Base-by-base conservation (phyloP, 768 basidiomycete genomes). In the Auriscalpium orientale region DNA sequence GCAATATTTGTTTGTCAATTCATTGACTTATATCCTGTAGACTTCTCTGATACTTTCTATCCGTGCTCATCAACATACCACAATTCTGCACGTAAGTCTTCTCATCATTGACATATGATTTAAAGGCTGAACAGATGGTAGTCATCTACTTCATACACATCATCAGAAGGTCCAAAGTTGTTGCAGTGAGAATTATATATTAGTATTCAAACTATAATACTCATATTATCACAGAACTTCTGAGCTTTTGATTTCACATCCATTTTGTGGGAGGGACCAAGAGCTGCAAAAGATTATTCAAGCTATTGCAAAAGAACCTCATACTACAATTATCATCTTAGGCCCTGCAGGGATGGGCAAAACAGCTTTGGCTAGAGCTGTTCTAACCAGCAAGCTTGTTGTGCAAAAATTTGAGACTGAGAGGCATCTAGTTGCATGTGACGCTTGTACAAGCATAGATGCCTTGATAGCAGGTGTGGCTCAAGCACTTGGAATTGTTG, bases 261-360 rank as follows among this genome's bases (percentile, higher is more conserved):
- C 47, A 16, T 55, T 55, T n/a, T 55, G 20, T n/a, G 54, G 47
- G 8, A 46, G 54, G 9, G 28, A 44, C 22, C 13, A 47, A 16
- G 54, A 55, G 48, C 18, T 55, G 8, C 9, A 35, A 18, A 21
- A 49, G 47, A 55, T 55, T 36, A 16, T 55, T 20, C 33, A 54
- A 15, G 9, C 18, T 15, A 13, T 43, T 15, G 13, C 15, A 43
- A 15, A 13, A 13, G 13, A 13, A 18, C 13, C 18, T 13, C 40
- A 13, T 8, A 46, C 53, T n/a, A 43, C 20, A 9, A 36, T 47
- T 2, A 46, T 36, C 5, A 55, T 55, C 9, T 34, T 55, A 16
- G 54, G 54, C 2, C 46, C 46, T 3, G 46, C 34, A 16, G 54
- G 54, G 16, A 47, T 47, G 21, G 54, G 54, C 2, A 55, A 55